These are phyloP conservation scores for Puya raimondii DNA, from an alignment of 176 grass and related monocot species.

Conservation along the genomic window DNA sequence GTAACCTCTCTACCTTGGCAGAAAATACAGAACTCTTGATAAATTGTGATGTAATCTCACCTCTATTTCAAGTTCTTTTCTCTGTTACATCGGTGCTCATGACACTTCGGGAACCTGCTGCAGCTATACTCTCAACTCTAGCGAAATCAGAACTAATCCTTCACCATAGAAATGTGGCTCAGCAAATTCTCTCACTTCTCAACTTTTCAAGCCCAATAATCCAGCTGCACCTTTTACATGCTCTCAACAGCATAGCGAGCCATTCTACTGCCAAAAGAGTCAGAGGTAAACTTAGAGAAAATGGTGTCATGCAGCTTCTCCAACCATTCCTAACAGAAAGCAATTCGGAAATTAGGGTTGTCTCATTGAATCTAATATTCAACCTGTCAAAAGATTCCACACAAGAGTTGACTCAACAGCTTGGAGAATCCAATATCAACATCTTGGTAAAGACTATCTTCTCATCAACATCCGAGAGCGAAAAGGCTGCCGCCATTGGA, in stretches of 20 bases:
- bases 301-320: slow-evolving; percentile 69
- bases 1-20: slow-evolving; percentile 54
- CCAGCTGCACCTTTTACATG: slow-evolving; percentile 73
- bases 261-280: slow-evolving; percentile 52
- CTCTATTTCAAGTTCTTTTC: slow-evolving; percentile 71
- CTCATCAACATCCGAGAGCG: slow-evolving; percentile 32
- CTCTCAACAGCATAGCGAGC: slow-evolving; percentile 66
- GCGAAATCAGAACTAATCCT: slow-evolving; percentile 74
- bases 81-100: slow-evolving; percentile 81
- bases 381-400: slow-evolving; percentile 69
- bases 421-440: slow-evolving; percentile 51
- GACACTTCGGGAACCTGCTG: slow-evolving; percentile 72
- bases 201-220: slow-evolving; percentile 58
- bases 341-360: slow-evolving; percentile 49
- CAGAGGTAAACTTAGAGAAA: slow-evolving; percentile 64
- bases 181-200: slow-evolving; percentile 72
- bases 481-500: slow-evolving; percentile 57
- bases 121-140: slow-evolving; percentile 60
- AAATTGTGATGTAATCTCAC: slow-evolving; percentile 45
- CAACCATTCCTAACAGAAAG: slow-evolving; percentile 64
- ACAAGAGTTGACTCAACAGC: slow-evolving; percentile 46
- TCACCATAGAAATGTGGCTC: slow-evolving; percentile 48
- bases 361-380: slow-evolving; percentile 52
- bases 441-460: slow-evolving; percentile 58
- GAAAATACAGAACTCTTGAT: slow-evolving; percentile 55